Evolutionary conservation across 164 flowering plant genomes (phyloP).

Genomic region (Vitis labrusca): DNA sequence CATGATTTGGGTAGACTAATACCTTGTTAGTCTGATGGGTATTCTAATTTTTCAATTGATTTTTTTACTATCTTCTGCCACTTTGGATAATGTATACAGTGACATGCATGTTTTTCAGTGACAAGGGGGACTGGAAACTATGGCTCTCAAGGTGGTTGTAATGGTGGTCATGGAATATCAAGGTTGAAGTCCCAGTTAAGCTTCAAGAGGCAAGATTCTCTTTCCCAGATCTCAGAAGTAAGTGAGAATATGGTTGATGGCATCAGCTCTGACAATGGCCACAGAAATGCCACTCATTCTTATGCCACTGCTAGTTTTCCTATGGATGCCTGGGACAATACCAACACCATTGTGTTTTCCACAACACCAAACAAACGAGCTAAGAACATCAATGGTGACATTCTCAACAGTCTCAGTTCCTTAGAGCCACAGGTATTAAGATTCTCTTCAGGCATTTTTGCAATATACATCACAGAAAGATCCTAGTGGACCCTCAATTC

Average conservation of each 20-base stretch:
- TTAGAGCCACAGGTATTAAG: slow-evolving; percentile 62
- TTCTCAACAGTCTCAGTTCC: slow-evolving; percentile 26
- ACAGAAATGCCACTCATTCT: slow-evolving; percentile 35
- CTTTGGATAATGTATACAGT: not conserved
- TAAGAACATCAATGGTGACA: slow-evolving; percentile 39
- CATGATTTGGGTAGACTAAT: no score
- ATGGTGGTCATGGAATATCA: slow-evolving; percentile 38
- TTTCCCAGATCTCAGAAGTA: slow-evolving; percentile 68
- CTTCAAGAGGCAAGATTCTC: slow-evolving; percentile 76
- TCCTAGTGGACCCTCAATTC: no score
- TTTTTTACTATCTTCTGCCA: not conserved
- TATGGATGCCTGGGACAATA: slow-evolving; percentile 64
- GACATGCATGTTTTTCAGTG: slow-evolving; percentile 43
- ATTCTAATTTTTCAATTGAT: no score
- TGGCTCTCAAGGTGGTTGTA: slow-evolving; percentile 28
- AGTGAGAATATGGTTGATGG: slow-evolving; percentile 41
- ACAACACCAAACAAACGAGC: slow-evolving; percentile 39
- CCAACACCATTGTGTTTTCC: slow-evolving; percentile 56
- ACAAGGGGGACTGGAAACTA: slow-evolving; percentile 43
- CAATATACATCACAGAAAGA: no score
- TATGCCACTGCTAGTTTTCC: slow-evolving; percentile 38
- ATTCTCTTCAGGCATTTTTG: no score
- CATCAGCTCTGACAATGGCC: slow-evolving; percentile 31
- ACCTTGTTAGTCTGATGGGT: no score
- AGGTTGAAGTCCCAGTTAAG: slow-evolving; percentile 70